These are phyloP conservation scores for Xylaria sp. DNA, from an alignment of 2,329 filamentous ascomycete species.

Conservation along the genomic window DNA sequence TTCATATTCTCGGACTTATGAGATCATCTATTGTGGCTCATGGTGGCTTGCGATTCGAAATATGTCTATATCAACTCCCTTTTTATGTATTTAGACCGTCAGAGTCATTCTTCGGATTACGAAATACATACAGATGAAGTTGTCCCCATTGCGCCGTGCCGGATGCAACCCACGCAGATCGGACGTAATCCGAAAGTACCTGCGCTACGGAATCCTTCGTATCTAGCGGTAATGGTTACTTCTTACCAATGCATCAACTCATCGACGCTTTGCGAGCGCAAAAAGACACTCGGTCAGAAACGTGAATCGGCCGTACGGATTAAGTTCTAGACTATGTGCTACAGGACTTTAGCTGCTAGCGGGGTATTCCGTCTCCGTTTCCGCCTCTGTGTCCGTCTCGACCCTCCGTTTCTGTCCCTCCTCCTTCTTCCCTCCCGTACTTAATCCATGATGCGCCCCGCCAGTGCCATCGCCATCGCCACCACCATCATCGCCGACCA, in stretches of 20 bases:
- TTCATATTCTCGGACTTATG: too few relatives aligned
- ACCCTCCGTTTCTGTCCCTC: too few relatives aligned
- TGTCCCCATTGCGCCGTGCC: neutral
- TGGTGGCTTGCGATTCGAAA: too few relatives aligned
- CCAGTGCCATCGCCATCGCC: neutral
- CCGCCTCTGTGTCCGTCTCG: too few relatives aligned
- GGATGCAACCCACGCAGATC: neutral
- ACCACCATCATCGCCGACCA: neutral
- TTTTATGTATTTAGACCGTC: too few relatives aligned
- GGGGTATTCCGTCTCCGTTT: neutral
- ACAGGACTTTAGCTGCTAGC: neutral
- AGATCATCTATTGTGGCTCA: too few relatives aligned
- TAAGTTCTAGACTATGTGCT: neutral
- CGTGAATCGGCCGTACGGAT: neutral
- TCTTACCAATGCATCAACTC: neutral
- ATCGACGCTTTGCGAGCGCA: neutral
- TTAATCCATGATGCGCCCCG: neutral
- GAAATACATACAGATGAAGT: neutral
- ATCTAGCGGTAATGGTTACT: neutral
- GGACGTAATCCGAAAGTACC: neutral
- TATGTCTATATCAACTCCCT: too few relatives aligned
- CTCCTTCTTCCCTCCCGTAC: neutral
- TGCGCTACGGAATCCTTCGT: neutral
- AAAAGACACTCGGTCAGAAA: neutral
- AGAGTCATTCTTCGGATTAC: neutral